Conservation (phyloP, 2,329 filamentous ascomycete genomes). For the Botrytis cinerea region DNA sequence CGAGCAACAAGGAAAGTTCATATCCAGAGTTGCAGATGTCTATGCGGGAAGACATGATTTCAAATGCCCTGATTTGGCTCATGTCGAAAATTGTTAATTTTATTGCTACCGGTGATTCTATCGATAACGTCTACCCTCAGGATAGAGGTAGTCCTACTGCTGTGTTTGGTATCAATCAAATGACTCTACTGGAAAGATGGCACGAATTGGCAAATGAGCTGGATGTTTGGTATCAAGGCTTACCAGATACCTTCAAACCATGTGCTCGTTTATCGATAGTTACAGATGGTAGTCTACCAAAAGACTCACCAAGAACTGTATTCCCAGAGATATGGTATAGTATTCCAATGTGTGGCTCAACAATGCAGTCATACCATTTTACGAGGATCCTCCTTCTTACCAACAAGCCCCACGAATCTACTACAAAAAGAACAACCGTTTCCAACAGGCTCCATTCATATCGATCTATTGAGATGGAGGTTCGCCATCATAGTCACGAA, state of each 20-base stretch:
- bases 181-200: conserved; percentile 55
- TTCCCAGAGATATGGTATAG: conserved; percentile 64
- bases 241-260: conserved; percentile 61
- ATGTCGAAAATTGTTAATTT: conserved; percentile 67
- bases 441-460: conserved; percentile 58
- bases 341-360: conserved; percentile 63
- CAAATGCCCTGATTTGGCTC: conserved; percentile 66
- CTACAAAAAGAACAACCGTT: conserved; percentile 53
- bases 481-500: conserved; percentile 58
- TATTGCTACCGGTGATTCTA: conserved; percentile 57
- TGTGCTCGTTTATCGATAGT: conserved; percentile 51
- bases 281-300: conserved; percentile 30
- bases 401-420: conserved; percentile 59
- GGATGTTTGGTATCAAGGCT: conserved; percentile 58
- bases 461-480: conserved; percentile 56
- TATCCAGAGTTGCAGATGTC: conserved; percentile 48
- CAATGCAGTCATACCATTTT: conserved; percentile 68
- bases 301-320: conserved; percentile 41
- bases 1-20: conserved; percentile 46
- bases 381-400: conserved; percentile 61
- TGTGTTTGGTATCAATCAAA: conserved; percentile 50
- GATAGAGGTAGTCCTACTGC: conserved; percentile 44
- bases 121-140: conserved; percentile 43
- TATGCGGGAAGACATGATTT: conserved; percentile 64
- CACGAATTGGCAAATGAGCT: conserved; percentile 56